Percentiles rank a stretch among this genome's conserved stretches.
phyloP scores from a whole-genome alignment of 306 rosid genomes.

The Styphnolobium japonicum region DNA sequence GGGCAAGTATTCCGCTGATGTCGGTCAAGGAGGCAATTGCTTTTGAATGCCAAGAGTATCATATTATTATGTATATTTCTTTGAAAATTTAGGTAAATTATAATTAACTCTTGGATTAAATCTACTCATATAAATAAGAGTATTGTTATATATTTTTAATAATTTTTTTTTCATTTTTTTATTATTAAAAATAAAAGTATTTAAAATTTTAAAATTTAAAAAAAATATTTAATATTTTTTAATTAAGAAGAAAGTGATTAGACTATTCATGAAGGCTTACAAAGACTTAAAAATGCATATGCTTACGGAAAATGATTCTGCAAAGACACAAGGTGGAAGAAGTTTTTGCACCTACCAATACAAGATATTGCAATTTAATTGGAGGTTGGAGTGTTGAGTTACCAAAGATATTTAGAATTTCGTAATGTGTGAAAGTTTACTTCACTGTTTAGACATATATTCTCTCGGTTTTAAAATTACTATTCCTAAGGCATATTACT shows the following conservation, averaged over 20 bases:
- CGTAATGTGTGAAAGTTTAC: background rate
- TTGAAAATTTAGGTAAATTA: too few species aligned
- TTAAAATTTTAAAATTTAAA: too few species aligned
- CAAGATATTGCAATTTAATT: background rate
- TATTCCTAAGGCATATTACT: background rate
- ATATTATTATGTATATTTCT: background rate
- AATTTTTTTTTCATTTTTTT: too few species aligned
- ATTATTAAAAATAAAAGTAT: too few species aligned
- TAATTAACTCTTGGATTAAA: too few species aligned
- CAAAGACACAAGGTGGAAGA: background rate
- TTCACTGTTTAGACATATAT: background rate
- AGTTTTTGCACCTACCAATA: background rate
- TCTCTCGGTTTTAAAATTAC: background rate
- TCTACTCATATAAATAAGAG: too few species aligned
- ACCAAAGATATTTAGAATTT: background rate
- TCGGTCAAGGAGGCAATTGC: background rate
- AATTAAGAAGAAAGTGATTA: too few species aligned
- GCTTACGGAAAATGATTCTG: background rate
- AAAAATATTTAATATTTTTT: too few species aligned
- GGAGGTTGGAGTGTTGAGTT: background rate
- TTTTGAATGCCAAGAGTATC: background rate
- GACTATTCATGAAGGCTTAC: too few species aligned
- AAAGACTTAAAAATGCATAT: background rate
- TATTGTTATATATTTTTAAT: too few species aligned
- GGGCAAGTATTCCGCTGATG: constrained; percentile 19